Evolutionary conservation across 495 filamentous ascomycete genomes (phyloP).

Genomic region (Bombardia bombarda): DNA sequence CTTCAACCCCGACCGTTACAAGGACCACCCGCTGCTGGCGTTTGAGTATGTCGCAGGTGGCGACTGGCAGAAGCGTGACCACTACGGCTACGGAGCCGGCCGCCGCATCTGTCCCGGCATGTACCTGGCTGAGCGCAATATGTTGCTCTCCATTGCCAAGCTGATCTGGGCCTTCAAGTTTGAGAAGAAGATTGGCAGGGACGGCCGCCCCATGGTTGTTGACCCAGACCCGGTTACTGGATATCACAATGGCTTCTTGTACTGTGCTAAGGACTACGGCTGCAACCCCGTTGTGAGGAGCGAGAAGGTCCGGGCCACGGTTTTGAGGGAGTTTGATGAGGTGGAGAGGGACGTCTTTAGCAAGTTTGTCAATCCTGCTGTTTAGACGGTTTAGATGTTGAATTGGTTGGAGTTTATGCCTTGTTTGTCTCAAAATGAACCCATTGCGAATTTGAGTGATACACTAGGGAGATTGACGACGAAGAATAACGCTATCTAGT

Average conservation of each 20-base stretch:
- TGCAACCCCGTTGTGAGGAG: conserved; percentile 14
- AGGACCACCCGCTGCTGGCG: conserved; percentile 25
- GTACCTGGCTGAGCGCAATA: conserved; percentile 44
- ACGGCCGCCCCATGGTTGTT: conserved; percentile 16
- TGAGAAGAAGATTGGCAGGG: conserved; percentile 15
- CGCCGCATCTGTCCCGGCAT: conserved; percentile 50
- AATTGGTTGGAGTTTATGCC: no score
- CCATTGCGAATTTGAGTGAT: no score
- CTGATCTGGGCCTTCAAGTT: conserved; percentile 48
- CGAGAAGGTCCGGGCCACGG: conserved; percentile 14
- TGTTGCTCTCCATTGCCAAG: conserved; percentile 40
- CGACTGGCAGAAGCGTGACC: conserved; percentile 34
- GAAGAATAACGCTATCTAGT: no score
- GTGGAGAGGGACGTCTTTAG: conserved; percentile 18
- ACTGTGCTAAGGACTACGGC: conserved; percentile 22
- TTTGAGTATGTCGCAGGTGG: conserved; percentile 15
- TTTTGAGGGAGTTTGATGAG: conserved; percentile 18
- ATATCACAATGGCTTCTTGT: conserved; percentile 35
- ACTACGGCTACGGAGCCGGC: conserved; percentile 45
- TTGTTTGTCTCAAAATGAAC: no score
- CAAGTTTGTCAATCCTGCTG: conserved; percentile 8
- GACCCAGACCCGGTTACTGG: conserved; percentile 18
- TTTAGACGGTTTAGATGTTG: background rate
- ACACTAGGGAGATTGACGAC: no score
- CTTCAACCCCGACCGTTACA: conserved; percentile 39